Evolutionary conservation across 257 asterid genomes (phyloP).

Genomic region (Rubia yunnanensis): DNA sequence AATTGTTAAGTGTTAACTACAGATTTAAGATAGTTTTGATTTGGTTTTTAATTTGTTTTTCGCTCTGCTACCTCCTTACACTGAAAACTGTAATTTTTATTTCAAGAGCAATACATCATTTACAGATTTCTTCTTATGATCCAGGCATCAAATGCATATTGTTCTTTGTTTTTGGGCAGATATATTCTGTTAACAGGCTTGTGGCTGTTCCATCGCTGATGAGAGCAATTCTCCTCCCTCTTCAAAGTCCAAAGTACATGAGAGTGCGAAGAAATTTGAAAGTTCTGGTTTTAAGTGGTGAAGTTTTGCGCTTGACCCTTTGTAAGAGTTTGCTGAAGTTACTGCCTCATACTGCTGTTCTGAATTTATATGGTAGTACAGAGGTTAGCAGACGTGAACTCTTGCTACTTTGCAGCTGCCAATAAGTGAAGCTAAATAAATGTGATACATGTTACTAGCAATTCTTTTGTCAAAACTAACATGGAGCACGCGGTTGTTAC

Average conservation of each 20-base stretch:
- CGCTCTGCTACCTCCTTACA: not conserved
- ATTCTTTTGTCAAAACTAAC: not conserved
- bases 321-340: constrained; percentile 53
- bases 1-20: no score
- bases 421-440: not conserved
- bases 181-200: constrained; percentile 65
- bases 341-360: constrained; percentile 61
- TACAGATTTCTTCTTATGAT: not conserved
- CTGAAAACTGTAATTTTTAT: not conserved
- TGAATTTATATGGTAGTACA: constrained; percentile 92
- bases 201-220: constrained; percentile 85
- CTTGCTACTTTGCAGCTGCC: constrained; percentile 1
- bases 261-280: constrained; percentile 47
- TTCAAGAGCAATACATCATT: not conserved
- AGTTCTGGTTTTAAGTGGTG: constrained; percentile 78
- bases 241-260: constrained; percentile 31
- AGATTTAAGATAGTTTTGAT: not conserved
- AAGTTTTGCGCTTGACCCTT: constrained; percentile 54
- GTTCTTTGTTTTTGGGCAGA: constrained; percentile 34
- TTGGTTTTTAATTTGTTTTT: not conserved
- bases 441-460: not conserved
- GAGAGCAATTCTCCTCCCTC: constrained; percentile 55
- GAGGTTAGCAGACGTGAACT: constrained; percentile 50
- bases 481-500: not conserved
- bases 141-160: not conserved